Evolutionary conservation across 176 grass and related monocot species (phyloP).

Genomic region (Chrysopogon serrulatus): DNA sequence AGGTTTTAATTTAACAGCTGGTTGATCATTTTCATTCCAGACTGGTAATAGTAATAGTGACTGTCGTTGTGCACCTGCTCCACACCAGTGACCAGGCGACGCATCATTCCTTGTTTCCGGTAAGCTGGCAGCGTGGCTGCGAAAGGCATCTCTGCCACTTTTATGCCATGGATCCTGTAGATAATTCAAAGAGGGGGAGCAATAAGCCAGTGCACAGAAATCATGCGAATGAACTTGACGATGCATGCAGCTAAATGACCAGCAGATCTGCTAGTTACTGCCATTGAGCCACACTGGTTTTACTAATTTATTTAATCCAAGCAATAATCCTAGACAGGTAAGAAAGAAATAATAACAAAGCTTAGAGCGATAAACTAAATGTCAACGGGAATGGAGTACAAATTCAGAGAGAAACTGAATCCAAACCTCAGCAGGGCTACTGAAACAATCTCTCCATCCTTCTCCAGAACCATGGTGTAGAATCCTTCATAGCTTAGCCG

Average conservation of each 20-base stretch:
- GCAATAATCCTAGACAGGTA: neutral
- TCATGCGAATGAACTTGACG: neutral
- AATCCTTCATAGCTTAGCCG: slow-evolving; percentile 73
- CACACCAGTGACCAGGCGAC: slow-evolving; percentile 40
- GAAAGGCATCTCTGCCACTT: slow-evolving; percentile 78
- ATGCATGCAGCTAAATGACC: neutral
- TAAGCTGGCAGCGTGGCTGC: slow-evolving; percentile 62
- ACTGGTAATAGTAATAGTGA: no score
- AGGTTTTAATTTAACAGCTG: neutral
- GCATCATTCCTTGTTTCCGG: slow-evolving; percentile 73
- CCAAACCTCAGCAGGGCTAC: slow-evolving; percentile 55
- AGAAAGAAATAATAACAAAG: neutral
- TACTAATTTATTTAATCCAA: neutral
- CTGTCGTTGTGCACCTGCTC: slow-evolving; percentile 40
- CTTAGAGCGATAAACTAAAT: neutral
- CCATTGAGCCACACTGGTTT: neutral
- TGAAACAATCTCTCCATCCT: slow-evolving; percentile 63
- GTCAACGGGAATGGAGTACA: neutral
- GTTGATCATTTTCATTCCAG: neutral
- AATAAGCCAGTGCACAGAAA: neutral
- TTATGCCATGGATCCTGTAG: slow-evolving; percentile 59
- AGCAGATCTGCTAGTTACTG: neutral
- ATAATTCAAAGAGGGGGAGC: neutral
- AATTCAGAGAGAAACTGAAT: neutral
- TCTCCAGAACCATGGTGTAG: slow-evolving; percentile 65